These are phyloP conservation scores for Fusarium tjaetaba DNA, from an alignment of 2,329 filamentous ascomycete genomes.

Conservation along the genomic window DNA sequence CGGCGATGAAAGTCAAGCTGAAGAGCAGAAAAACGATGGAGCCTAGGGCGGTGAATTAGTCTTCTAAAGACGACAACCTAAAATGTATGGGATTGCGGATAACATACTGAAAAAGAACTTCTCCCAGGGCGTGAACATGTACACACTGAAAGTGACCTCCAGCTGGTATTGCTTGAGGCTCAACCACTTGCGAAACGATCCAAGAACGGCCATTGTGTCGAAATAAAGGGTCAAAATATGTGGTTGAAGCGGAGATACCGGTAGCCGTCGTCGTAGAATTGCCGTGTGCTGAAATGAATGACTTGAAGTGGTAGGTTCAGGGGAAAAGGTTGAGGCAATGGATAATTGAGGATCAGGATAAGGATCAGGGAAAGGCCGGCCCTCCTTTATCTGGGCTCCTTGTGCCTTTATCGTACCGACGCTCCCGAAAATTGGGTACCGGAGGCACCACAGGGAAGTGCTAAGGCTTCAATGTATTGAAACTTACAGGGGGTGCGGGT, in stretches of 20 bases:
- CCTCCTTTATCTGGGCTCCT: constrained; percentile 24
- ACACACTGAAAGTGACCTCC: constrained; percentile 94
- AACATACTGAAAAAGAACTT: constrained; percentile 95
- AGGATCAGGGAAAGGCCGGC: background rate
- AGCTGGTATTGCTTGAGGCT: constrained; percentile 98
- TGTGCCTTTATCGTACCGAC: constrained; percentile 33
- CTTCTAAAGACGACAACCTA: background rate
- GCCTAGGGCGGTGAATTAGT: constrained; percentile 65
- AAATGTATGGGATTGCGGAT: background rate
- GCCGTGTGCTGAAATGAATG: background rate
- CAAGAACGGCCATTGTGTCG: constrained; percentile 50
- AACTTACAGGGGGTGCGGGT: constrained; percentile 6
- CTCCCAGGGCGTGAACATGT: constrained; percentile 97
- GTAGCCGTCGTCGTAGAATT: constrained; percentile 3
- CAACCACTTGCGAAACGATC: constrained; percentile 80
- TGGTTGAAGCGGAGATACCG: background rate
- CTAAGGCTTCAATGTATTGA: background rate
- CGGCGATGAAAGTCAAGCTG: constrained; percentile 85
- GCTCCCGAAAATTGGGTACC: constrained; percentile 35
- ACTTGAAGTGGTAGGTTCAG: constrained; percentile 14
- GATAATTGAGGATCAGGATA: constrained; percentile 22
- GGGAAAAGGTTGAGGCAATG: constrained; percentile 24
- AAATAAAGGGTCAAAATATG: background rate
- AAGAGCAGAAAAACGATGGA: constrained; percentile 91
- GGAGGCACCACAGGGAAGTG: background rate